Evolutionary conservation across 164 flowering plant genomes (phyloP), one percentile per base, ranked within the genome.

Genomic region (Magnolia sinica): DNA sequence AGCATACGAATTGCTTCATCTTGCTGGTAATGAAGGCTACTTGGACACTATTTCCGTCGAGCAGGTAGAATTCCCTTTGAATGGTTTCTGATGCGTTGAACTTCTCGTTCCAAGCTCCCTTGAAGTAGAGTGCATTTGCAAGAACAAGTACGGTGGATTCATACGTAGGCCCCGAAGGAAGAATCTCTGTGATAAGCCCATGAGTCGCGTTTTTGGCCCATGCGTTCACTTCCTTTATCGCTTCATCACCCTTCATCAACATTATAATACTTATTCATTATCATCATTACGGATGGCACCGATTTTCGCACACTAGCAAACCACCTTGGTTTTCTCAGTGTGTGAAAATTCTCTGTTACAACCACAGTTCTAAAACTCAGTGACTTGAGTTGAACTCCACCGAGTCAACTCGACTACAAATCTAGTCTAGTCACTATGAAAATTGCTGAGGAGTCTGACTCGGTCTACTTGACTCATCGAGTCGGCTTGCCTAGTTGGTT

Each of bases 1-100:
- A 50, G 22, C 50, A 0, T 14, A 51, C 45, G 3, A 27, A 65
- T 31, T 74, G 73, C 11, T 67, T 18, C 11, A 19, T 45, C 4
- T 29, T 2, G 37, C 22, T 72, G 7, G 79, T 78, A 84, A 85
- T 83, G 79, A 85, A 81, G n/a, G 87, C 84, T 3, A 71, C 81
- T 71, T 58, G 50, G 31, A 82, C 65, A 0, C 49, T 10, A 10
- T 51, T 64, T 1, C 84, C 83, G 20, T 80, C 69, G 1, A 78
- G 81, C 66, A 83, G 83, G 52, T 81, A 68, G 50, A 86, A 84
- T 51, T 79, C 78, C 5, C 65, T 13, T 10, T 31, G 7, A 69
- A 63, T 19, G 8, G 86, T 80, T 9, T 59, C 29, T 4, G 66
- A 61, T 64, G 3, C 8, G 16, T 77, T 52, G 27, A 84, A 81